phyloP scores from a whole-genome alignment of 345 rosid species.

The Laguncularia racemosa region DNA sequence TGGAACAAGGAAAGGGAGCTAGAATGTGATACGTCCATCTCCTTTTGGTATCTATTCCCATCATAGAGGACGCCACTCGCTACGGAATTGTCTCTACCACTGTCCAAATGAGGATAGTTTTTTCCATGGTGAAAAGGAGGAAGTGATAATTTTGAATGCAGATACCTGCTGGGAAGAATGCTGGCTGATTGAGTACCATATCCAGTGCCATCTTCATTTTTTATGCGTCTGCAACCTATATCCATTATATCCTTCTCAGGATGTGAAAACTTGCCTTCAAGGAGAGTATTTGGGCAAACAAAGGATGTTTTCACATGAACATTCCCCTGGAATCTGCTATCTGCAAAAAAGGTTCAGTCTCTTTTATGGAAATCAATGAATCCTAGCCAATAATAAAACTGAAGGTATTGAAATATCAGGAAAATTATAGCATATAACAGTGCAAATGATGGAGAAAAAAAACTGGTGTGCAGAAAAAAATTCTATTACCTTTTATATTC shows the following conservation, averaged over 20 bases:
- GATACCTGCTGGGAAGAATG: constrained; percentile 16
- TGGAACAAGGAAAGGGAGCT: constrained; percentile 24
- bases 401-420: constrained; percentile 5
- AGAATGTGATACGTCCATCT: constrained; percentile 20
- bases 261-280: constrained; percentile 19
- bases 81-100: constrained; percentile 13
- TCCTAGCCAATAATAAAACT: not conserved
- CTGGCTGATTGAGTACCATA: constrained; percentile 19
- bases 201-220: constrained; percentile 38
- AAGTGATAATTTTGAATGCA: constrained; percentile 23
- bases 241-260: constrained; percentile 30
- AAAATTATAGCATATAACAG: no score
- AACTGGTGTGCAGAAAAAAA: no score
- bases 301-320: constrained; percentile 29
- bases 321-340: constrained; percentile 28
- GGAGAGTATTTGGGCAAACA: constrained; percentile 44
- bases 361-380: not conserved
- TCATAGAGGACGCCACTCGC: constrained; percentile 19
- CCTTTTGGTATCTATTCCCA: constrained; percentile 14
- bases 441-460: no score
- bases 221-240: constrained; percentile 34
- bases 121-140: constrained; percentile 25
- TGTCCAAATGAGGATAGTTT: constrained; percentile 15
- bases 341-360: constrained; percentile 8
- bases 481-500: no score